These are phyloP conservation scores for Flaveria linearis DNA, from an alignment of 129 eudicot species.

Conservation along the genomic window DNA sequence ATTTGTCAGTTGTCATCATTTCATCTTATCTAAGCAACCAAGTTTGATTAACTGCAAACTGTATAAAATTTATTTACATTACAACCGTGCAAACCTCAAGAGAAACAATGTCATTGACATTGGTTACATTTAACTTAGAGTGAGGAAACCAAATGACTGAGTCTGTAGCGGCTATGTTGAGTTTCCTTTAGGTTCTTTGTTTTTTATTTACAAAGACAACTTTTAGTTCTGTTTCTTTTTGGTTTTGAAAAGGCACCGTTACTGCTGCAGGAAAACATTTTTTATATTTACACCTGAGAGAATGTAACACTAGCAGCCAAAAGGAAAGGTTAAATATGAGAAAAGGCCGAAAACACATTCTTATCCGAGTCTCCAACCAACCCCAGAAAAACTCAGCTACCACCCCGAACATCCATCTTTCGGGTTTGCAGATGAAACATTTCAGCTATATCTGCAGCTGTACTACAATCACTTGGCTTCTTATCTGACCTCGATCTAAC, in stretches of 20 bases:
- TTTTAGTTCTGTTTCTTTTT: neutral
- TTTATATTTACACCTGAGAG: slow-evolving; percentile 21
- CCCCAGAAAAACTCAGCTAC: slow-evolving; percentile 23
- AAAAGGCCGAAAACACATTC: neutral
- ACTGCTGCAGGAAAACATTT: slow-evolving; percentile 2
- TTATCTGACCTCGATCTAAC: slow-evolving; percentile 59
- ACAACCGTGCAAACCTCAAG: neutral
- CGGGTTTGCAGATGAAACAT: slow-evolving; percentile 83
- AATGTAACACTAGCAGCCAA: neutral
- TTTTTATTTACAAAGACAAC: too few relatives aligned
- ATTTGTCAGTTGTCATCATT: too few relatives aligned
- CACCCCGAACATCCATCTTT: slow-evolving; percentile 67
- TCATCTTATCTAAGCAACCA: too few relatives aligned
- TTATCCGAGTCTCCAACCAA: neutral
- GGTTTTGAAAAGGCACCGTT: neutral
- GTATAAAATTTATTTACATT: too few relatives aligned
- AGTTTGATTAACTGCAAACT: too few relatives aligned
- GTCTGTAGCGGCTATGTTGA: neutral
- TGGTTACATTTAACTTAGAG: neutral
- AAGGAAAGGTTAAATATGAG: neutral
- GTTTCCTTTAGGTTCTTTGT: too few relatives aligned
- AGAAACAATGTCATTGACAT: neutral
- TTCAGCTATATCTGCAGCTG: slow-evolving; percentile 71
- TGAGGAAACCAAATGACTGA: neutral
- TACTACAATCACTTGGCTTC: slow-evolving; percentile 82